phyloP scores from a whole-genome alignment of 2,329 filamentous ascomycete species.

The Arthrobotrys iridis region DNA sequence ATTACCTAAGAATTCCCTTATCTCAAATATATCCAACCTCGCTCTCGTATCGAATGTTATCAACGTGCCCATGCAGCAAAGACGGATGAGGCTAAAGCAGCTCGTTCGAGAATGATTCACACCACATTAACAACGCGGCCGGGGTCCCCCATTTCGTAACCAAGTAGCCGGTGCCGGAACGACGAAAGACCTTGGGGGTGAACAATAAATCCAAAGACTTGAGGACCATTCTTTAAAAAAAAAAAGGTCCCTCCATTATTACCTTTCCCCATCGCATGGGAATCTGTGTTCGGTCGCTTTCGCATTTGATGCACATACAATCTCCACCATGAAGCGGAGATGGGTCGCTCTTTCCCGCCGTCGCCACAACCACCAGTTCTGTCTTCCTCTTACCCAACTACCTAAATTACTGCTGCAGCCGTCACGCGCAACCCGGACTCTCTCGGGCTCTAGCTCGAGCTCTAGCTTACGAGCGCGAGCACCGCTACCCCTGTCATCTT shows the following conservation, averaged over 20 bases:
- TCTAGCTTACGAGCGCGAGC: not conserved
- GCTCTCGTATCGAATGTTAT: not conserved
- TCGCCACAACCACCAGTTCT: too few relatives aligned
- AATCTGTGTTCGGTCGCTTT: not conserved
- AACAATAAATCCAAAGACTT: not conserved
- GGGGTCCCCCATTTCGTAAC: not conserved
- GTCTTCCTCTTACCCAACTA: not conserved
- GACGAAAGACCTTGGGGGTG: too few relatives aligned
- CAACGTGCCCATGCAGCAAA: not conserved
- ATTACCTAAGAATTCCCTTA: not conserved
- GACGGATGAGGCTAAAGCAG: conserved; percentile 14
- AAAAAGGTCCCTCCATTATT: not conserved
- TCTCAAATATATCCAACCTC: not conserved
- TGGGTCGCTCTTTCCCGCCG: conserved; percentile 16
- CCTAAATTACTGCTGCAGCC: not conserved
- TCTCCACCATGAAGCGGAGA: conserved; percentile 33
- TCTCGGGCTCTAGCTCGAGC: not conserved
- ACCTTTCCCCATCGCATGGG: not conserved
- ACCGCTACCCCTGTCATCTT: conserved; percentile 3
- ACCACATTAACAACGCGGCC: conserved; percentile 21
- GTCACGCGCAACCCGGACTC: not conserved
- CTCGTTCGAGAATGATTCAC: not conserved
- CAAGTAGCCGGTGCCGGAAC: conserved; percentile 14
- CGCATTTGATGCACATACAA: not conserved
- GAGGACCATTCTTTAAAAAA: too few relatives aligned